Evolutionary conservation across 805 yeast species (phyloP).

Genomic region (Candida nonsorbophila): DNA sequence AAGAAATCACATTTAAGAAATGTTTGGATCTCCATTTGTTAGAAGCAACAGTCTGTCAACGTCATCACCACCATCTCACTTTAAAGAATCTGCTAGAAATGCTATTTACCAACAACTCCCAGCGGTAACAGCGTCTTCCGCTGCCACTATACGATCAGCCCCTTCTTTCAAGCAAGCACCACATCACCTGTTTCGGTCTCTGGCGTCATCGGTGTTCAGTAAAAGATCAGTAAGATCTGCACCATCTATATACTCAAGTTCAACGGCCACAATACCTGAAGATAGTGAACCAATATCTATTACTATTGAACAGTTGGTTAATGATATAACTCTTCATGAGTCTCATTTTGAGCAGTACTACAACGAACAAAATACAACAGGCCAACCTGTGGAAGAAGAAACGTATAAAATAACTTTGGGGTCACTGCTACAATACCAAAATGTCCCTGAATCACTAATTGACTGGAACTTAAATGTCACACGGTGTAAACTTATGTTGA

Average conservation of each 20-base stretch:
- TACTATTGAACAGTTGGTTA: slow-evolving; percentile 39
- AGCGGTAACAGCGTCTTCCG: slow-evolving; percentile 16
- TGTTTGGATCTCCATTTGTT: slow-evolving; percentile 27
- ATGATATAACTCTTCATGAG: slow-evolving; percentile 35
- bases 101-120: slow-evolving; percentile 41
- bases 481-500: slow-evolving; percentile 40
- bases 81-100: slow-evolving; percentile 37
- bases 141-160: slow-evolving; percentile 35
- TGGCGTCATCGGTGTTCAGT: slow-evolving; percentile 34
- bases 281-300: slow-evolving; percentile 37
- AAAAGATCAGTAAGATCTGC: slow-evolving; percentile 38
- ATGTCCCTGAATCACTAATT: slow-evolving; percentile 34
- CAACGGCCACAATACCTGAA: slow-evolving; percentile 42
- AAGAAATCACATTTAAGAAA: slow-evolving; percentile 4
- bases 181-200: slow-evolving; percentile 23
- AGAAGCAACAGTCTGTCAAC: slow-evolving; percentile 15
- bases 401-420: slow-evolving; percentile 34
- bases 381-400: slow-evolving; percentile 14
- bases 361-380: slow-evolving; percentile 8
- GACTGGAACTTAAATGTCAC: slow-evolving; percentile 53
- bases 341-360: too few species aligned
- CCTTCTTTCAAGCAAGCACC: slow-evolving; percentile 25
- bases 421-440: slow-evolving; percentile 33
- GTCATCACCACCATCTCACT: slow-evolving; percentile 31
- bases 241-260: slow-evolving; percentile 35